phyloP scores from a whole-genome alignment of 306 rosid genomes.

The Rubus parviflorus region DNA sequence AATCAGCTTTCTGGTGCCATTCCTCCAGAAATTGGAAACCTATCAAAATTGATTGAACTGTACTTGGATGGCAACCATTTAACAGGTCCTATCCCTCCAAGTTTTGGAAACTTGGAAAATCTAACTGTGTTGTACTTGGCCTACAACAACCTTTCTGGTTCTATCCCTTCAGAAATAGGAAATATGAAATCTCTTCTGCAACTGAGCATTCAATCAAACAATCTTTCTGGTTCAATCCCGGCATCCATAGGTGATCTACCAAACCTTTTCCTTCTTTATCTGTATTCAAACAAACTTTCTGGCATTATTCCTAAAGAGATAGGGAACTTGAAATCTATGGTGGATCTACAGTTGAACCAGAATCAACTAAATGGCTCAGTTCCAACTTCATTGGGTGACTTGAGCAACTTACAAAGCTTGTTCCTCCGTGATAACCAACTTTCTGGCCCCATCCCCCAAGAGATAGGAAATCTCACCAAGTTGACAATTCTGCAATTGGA shows the following conservation, averaged over 20 bases:
- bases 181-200: background rate
- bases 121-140: background rate
- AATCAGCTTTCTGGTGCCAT: slow-evolving; percentile 6
- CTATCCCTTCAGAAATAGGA: background rate
- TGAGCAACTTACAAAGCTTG: background rate
- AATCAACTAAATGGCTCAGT: slow-evolving; percentile 1
- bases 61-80: background rate
- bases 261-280: background rate
- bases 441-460: slow-evolving; percentile 13
- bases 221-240: background rate
- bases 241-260: slow-evolving; percentile 8
- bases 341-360: background rate
- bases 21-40: slow-evolving; percentile 3
- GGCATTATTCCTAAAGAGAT: slow-evolving; percentile 3
- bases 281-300: background rate
- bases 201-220: background rate
- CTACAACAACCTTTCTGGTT: background rate
- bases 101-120: slow-evolving; percentile 10
- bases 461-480: slow-evolving; percentile 3
- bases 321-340: slow-evolving; percentile 7
- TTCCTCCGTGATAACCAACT: background rate
- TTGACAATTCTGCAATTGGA: background rate
- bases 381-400: background rate
- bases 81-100: background rate
- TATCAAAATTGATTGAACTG: background rate